Conservation (phyloP, 495 filamentous ascomycete species). For the Ramalina intermedia region DNA sequence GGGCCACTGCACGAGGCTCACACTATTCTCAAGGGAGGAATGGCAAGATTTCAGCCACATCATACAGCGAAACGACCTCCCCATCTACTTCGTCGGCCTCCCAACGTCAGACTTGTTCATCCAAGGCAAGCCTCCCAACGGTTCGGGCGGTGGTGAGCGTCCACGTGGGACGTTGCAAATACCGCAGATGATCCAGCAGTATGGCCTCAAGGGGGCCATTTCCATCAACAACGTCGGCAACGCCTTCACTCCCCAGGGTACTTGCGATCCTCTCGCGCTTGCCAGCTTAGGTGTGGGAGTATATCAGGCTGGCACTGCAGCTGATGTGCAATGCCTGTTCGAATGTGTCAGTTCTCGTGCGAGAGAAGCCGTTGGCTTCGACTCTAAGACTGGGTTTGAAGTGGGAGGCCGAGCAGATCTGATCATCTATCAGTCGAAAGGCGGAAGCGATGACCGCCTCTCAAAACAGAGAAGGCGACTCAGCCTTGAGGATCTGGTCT, state of each 20-base stretch:
- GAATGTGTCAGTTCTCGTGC: conserved; percentile 46
- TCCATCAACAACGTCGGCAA: conserved; percentile 70
- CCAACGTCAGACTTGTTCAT: conserved; percentile 65
- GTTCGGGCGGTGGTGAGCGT: conserved; percentile 17
- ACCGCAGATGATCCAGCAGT: conserved; percentile 44
- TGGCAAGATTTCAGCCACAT: conserved; percentile 31
- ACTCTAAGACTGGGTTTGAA: background rate
- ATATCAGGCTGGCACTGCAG: conserved; percentile 50
- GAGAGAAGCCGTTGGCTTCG: conserved; percentile 29
- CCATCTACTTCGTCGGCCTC: conserved; percentile 55
- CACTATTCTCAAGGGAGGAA: conserved; percentile 35
- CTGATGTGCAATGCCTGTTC: conserved; percentile 44
- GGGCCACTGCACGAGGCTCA: conserved; percentile 58
- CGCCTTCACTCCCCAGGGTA: conserved; percentile 61
- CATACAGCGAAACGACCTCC: conserved; percentile 33
- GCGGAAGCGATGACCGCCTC: background rate
- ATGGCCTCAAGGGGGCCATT: conserved; percentile 44
- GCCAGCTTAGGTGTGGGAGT: conserved; percentile 51
- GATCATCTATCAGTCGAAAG: conserved; percentile 4
- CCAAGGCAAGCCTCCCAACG: conserved; percentile 36
- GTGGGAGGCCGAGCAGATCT: conserved; percentile 8
- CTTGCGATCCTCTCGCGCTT: conserved; percentile 51
- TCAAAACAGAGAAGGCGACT: conserved; percentile 4
- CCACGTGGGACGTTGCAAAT: conserved; percentile 48
- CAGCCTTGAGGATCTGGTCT: conserved; percentile 11